Evolutionary conservation across 257 asterid species (phyloP).

Genomic region (Parsonsia alboflavescens): DNA sequence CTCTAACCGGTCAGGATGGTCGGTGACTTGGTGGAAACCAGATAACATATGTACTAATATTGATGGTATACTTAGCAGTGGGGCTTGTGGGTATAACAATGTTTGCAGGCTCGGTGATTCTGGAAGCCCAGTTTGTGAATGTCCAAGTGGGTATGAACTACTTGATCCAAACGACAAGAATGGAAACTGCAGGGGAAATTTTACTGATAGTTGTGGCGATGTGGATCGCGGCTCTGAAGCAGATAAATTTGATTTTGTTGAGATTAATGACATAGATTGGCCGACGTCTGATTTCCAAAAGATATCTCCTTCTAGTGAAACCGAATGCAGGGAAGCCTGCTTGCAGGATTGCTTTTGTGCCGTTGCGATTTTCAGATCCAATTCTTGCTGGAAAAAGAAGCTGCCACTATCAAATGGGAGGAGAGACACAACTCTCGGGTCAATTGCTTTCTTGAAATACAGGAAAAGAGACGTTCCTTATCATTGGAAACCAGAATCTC

Average conservation of each 20-base stretch:
- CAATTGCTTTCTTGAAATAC: slow-evolving; percentile 26
- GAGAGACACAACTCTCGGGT: neutral
- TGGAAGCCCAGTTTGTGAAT: slow-evolving; percentile 38
- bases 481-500: no score
- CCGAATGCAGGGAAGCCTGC: slow-evolving; percentile 14
- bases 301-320: neutral
- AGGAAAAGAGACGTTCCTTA: slow-evolving; percentile 3
- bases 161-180: slow-evolving; percentile 32
- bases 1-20: slow-evolving; percentile 27
- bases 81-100: slow-evolving; percentile 62
- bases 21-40: slow-evolving; percentile 21
- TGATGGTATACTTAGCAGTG: slow-evolving; percentile 27
- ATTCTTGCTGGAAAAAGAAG: slow-evolving; percentile 41
- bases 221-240: slow-evolving; percentile 7
- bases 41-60: slow-evolving; percentile 28
- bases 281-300: neutral
- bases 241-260: slow-evolving; percentile 21
- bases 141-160: slow-evolving; percentile 37
- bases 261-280: slow-evolving; percentile 19
- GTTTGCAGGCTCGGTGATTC: slow-evolving; percentile 28
- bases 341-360: slow-evolving; percentile 43
- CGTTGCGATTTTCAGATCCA: slow-evolving; percentile 20
- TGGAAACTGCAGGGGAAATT: slow-evolving; percentile 40
- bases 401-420: slow-evolving; percentile 36
- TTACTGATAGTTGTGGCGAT: slow-evolving; percentile 29